phyloP scores from a whole-genome alignment of 1,284 basidiomycete genomes.

The Pyrrhoderma noxium region DNA sequence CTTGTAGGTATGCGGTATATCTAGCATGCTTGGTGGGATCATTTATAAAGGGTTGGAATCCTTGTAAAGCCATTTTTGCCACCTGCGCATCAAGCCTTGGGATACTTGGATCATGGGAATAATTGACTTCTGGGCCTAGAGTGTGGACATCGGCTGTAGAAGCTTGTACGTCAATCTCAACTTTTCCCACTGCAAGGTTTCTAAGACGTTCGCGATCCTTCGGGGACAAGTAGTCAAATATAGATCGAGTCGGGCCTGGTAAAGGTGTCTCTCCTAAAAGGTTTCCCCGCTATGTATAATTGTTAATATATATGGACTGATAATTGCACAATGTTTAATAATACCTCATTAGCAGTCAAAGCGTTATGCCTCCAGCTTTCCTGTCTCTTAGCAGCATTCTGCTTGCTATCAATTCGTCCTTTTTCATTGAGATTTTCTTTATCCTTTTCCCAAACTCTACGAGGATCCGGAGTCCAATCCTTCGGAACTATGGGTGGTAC shows the following conservation, averaged over 20 bases:
- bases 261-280: slow-evolving; percentile 78
- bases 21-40: slow-evolving; percentile 79
- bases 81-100: slow-evolving; percentile 67
- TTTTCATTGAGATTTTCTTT: slow-evolving; percentile 30
- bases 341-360: slow-evolving; percentile 66
- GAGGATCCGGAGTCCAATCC: slow-evolving; percentile 83
- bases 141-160: too few species aligned
- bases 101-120: slow-evolving; percentile 35
- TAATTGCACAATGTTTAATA: slow-evolving; percentile 4
- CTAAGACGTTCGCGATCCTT: slow-evolving; percentile 85
- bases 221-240: slow-evolving; percentile 90
- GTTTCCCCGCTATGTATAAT: slow-evolving; percentile 65
- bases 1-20: slow-evolving; percentile 76
- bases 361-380: slow-evolving; percentile 46
- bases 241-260: slow-evolving; percentile 63
- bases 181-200: slow-evolving; percentile 38
- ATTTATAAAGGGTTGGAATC: slow-evolving; percentile 84
- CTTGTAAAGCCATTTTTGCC: slow-evolving; percentile 80
- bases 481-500: slow-evolving; percentile 71
- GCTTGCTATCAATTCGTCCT: not conserved
- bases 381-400: slow-evolving; percentile 11
- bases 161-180: too few species aligned
- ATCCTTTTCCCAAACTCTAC: slow-evolving; percentile 62
- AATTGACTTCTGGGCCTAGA: slow-evolving; percentile 19
- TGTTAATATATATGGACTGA: slow-evolving; percentile 15